These are phyloP conservation scores for Pistacia atlantica DNA, from an alignment of 345 rosid genomes.

Conservation along the genomic window DNA sequence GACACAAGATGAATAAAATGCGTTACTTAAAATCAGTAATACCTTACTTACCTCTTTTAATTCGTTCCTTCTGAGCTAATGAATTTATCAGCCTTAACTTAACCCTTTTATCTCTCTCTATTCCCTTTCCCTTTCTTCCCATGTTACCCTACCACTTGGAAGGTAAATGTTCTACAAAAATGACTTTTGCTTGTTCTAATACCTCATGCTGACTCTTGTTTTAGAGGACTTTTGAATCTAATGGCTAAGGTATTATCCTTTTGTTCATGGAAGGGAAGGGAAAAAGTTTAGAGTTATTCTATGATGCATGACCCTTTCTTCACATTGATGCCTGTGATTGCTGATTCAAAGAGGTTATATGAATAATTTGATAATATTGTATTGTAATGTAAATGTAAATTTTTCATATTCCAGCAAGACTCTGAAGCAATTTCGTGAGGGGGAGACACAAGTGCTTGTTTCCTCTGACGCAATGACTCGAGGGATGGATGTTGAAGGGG, in stretches of 20 bases:
- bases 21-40: background rate
- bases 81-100: background rate
- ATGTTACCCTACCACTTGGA: background rate
- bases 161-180: background rate
- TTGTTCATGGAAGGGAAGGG: background rate
- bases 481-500: constrained; percentile 97
- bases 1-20: background rate
- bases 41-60: background rate
- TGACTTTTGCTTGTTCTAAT: background rate
- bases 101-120: background rate
- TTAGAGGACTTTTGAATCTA: background rate
- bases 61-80: background rate
- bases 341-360: background rate
- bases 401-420: constrained; percentile 65
- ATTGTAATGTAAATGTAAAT: constrained; percentile 2
- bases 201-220: background rate
- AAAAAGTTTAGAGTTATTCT: background rate
- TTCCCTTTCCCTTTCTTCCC: background rate
- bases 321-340: constrained; percentile 8
- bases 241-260: background rate
- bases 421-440: constrained; percentile 74
- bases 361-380: background rate
- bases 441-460: constrained; percentile 86
- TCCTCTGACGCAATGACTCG: constrained; percentile 96
- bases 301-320: background rate